Evolutionary conservation across 306 rosid genomes (phyloP).

Genomic region (Cotoneaster glaucophyllus): DNA sequence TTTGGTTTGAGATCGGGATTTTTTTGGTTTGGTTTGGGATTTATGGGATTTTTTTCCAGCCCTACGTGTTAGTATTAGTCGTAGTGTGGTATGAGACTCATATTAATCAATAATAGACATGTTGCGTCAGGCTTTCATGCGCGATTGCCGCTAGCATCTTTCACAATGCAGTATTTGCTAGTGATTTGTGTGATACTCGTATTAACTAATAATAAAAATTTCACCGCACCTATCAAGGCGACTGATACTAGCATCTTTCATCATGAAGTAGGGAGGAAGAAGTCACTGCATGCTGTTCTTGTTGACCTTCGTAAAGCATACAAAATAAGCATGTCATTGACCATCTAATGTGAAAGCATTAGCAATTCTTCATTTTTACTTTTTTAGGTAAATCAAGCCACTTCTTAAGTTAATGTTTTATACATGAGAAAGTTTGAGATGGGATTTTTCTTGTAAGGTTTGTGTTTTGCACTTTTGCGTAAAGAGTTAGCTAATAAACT

Average conservation of each 20-base stretch:
- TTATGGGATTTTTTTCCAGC: too few species aligned
- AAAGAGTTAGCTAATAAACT: not conserved
- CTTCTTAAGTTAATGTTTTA: not conserved
- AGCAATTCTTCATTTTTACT: not conserved
- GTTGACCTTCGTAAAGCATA: not conserved
- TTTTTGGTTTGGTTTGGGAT: too few species aligned
- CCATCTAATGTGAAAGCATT: not conserved
- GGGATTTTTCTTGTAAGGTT: not conserved
- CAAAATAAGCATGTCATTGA: conserved; percentile 6
- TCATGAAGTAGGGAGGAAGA: conserved; percentile 7
- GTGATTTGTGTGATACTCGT: not conserved
- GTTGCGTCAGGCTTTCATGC: fast-evolving
- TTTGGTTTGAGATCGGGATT: too few species aligned
- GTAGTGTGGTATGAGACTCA: too few species aligned
- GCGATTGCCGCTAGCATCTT: not conserved
- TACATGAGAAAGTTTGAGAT: not conserved
- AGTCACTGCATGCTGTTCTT: conserved; percentile 24
- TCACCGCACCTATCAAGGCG: not conserved
- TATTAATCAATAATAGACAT: too few species aligned
- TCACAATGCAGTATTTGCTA: too few species aligned
- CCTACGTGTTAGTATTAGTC: not conserved
- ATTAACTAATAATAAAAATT: too few species aligned
- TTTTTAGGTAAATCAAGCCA: not conserved
- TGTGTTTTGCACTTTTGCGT: not conserved
- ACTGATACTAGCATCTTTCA: not conserved